Conservation (phyloP, 2,329 filamentous ascomycete genomes). For the Graphium sp. region DNA sequence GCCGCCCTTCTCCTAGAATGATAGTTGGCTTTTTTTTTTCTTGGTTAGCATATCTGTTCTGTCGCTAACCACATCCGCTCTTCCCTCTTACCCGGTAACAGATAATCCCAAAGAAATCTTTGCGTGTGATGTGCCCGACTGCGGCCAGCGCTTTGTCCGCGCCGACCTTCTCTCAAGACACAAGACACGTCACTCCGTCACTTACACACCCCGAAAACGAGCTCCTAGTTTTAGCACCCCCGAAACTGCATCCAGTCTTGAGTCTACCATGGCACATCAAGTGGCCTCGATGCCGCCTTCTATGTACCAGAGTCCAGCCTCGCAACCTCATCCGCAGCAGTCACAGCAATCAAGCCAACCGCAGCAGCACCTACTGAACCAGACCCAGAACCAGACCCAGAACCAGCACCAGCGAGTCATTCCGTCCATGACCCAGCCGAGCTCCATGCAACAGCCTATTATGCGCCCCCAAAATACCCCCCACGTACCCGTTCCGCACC, state of each 20-base stretch:
- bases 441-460: too few species aligned
- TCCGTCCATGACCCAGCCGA: too few species aligned
- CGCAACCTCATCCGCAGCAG: conserved; percentile 3
- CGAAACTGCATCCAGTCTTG: not conserved
- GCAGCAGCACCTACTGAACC: not conserved
- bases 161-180: conserved; percentile 59
- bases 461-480: too few species aligned
- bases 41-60: conserved; percentile 2
- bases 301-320: conserved; percentile 1
- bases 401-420: conserved; percentile 1
- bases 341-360: conserved; percentile 1
- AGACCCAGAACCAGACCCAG: not conserved
- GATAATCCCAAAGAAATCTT: conserved; percentile 71
- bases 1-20: not conserved
- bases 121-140: conserved; percentile 57
- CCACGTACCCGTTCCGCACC: too few species aligned
- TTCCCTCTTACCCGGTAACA: conserved; percentile 14
- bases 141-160: conserved; percentile 61
- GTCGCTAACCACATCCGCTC: conserved; percentile 6
- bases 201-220: conserved; percentile 31
- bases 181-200: conserved; percentile 45
- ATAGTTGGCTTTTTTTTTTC: conserved; percentile 4
- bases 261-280: not conserved
- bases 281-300: not conserved
- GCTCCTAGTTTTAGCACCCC: conserved; percentile 27